These are phyloP conservation scores for Scopulariopsis brevicaulis DNA, from an alignment of 2,329 filamentous ascomycete genomes.

Conservation along the genomic window DNA sequence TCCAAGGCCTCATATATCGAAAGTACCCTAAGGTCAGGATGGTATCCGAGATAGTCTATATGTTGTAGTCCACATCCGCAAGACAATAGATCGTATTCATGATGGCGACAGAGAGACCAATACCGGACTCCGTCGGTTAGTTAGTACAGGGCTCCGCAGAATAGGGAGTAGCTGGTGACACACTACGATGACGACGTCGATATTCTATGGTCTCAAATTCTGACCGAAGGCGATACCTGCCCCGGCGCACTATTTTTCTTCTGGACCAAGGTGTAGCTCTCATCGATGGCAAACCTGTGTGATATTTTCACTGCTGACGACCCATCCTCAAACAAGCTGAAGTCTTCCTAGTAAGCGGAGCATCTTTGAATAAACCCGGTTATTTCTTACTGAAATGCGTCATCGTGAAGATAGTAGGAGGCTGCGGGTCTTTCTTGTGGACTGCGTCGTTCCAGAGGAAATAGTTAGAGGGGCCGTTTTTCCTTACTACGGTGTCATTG, in stretches of 20 bases:
- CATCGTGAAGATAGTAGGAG: slow-evolving; percentile 25
- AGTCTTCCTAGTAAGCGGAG: slow-evolving; percentile 19
- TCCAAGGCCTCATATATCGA: slow-evolving; percentile 5
- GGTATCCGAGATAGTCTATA: slow-evolving; percentile 25
- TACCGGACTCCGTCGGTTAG: slow-evolving; percentile 17
- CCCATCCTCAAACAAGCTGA: slow-evolving; percentile 14
- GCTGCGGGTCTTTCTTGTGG: slow-evolving; percentile 18
- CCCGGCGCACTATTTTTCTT: slow-evolving; percentile 30
- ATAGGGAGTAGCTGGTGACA: slow-evolving; percentile 4
- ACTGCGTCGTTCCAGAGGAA: slow-evolving; percentile 25
- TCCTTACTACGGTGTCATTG: slow-evolving; percentile 18
- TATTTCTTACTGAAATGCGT: slow-evolving; percentile 22
- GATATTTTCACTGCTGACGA: slow-evolving; percentile 19
- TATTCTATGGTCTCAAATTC: slow-evolving; percentile 23
- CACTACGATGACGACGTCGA: slow-evolving; percentile 27
- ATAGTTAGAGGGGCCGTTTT: slow-evolving; percentile 19
- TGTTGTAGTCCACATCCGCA: slow-evolving; percentile 29
- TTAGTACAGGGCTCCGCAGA: neutral
- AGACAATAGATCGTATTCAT: slow-evolving; percentile 27
- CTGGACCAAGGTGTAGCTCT: slow-evolving; percentile 22
- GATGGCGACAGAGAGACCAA: slow-evolving; percentile 27
- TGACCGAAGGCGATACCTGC: slow-evolving; percentile 25
- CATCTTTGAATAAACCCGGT: slow-evolving; percentile 19
- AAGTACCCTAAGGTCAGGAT: slow-evolving; percentile 11
- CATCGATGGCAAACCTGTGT: slow-evolving; percentile 16